These are phyloP conservation scores for Hypoxylon intermedium DNA, from an alignment of 495 filamentous ascomycete genomes.

Conservation along the genomic window DNA sequence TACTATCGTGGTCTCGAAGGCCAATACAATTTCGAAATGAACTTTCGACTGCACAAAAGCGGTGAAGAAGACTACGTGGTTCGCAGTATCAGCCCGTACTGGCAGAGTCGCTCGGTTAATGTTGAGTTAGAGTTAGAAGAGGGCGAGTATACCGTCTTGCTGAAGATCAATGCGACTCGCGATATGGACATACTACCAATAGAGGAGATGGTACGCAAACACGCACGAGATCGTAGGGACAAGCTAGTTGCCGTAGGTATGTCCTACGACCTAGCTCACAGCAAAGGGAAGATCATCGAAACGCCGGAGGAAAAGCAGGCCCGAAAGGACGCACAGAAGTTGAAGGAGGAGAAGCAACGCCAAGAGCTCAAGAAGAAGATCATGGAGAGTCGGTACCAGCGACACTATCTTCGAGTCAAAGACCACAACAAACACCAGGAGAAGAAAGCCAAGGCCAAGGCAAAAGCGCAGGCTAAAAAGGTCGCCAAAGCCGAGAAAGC, in stretches of 20 bases:
- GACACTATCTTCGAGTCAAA: slow-evolving; percentile 38
- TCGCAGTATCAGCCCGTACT: slow-evolving; percentile 72
- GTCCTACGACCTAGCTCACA: slow-evolving; percentile 84
- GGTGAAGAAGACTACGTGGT: slow-evolving; percentile 86
- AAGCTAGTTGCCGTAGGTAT: slow-evolving; percentile 84
- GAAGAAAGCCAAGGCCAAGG: slow-evolving; percentile 44
- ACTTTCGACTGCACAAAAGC: slow-evolving; percentile 82
- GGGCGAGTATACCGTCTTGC: slow-evolving; percentile 78
- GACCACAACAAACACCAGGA: slow-evolving; percentile 42
- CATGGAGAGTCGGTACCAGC: slow-evolving; percentile 47
- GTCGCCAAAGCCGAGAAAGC: slow-evolving; percentile 38
- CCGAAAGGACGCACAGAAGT: slow-evolving; percentile 48
- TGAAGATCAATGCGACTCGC: slow-evolving; percentile 78
- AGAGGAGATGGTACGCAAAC: slow-evolving; percentile 71
- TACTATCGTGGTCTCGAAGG: slow-evolving; percentile 86
- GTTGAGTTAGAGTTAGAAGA: slow-evolving; percentile 83
- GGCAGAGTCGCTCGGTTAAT: slow-evolving; percentile 78
- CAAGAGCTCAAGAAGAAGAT: slow-evolving; percentile 59
- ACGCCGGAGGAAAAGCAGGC: slow-evolving; percentile 68
- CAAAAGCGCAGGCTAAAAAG: slow-evolving; percentile 45
- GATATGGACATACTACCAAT: slow-evolving; percentile 57
- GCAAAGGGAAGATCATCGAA: slow-evolving; percentile 72
- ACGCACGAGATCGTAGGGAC: slow-evolving; percentile 69
- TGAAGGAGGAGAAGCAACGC: slow-evolving; percentile 58
- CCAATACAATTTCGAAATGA: slow-evolving; percentile 78